A percentile compares a stretch with the other conserved stretches of the same genome.
Conservation (phyloP, 2,329 filamentous ascomycete species). For the Teratosphaeria epicoccoides region DNA sequence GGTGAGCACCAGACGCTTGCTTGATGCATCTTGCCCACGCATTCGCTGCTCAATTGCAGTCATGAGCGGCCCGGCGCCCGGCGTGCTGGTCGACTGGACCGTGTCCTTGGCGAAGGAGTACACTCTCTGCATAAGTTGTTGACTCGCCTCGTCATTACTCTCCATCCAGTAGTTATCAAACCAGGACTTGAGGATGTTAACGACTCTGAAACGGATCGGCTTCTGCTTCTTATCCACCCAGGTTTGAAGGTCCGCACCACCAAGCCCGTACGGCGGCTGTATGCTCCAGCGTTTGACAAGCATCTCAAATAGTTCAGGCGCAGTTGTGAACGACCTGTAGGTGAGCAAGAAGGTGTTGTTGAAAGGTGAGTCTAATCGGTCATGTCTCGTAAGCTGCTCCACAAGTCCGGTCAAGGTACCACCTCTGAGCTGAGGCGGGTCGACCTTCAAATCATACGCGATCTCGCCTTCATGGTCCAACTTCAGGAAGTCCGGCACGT, state of each 20-base stretch:
- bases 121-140: slow-evolving; percentile 75
- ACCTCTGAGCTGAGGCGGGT: slow-evolving; percentile 68
- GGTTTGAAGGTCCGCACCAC: slow-evolving; percentile 62
- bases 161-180: slow-evolving; percentile 99
- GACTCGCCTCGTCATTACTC: slow-evolving; percentile 71
- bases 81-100: slow-evolving; percentile 86
- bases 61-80: slow-evolving; percentile 75
- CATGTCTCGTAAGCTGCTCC: slow-evolving; percentile 89
- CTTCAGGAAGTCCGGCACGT: slow-evolving; percentile 71
- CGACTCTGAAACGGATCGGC: slow-evolving; percentile 85
- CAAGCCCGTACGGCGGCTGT: slow-evolving; percentile 77
- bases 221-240: slow-evolving; percentile 96
- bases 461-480: slow-evolving; percentile 85
- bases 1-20: slow-evolving; percentile 77
- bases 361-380: slow-evolving; percentile 88
- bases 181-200: slow-evolving; percentile 97
- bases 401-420: slow-evolving; percentile 82
- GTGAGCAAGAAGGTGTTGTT: slow-evolving; percentile 97
- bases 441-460: slow-evolving; percentile 73
- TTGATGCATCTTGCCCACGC: slow-evolving; percentile 75
- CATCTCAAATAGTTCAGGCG: slow-evolving; percentile 82
- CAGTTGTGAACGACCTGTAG: slow-evolving; percentile 88
- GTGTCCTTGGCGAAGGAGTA: slow-evolving; percentile 86
- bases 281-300: slow-evolving; percentile 85
- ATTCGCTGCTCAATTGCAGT: slow-evolving; percentile 79